Percentiles rank a stretch among this genome's conserved stretches.
Evolutionary conservation across 805 yeast genomes (phyloP).

Genomic region (Isabelozyma gotoi): DNA sequence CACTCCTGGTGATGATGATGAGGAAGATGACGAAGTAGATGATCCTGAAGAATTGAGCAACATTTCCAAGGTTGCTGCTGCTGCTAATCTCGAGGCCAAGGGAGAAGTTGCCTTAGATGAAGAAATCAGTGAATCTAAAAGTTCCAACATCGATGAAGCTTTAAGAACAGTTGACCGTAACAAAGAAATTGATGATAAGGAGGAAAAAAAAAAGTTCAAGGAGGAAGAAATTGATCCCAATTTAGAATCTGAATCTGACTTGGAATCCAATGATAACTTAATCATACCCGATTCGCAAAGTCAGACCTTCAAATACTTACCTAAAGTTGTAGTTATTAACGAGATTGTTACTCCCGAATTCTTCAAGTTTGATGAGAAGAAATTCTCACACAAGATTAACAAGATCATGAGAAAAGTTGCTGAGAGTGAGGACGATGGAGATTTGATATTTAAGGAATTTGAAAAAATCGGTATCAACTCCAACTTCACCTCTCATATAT

Average conservation of each 20-base stretch:
- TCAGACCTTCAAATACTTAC: slow-evolving; percentile 5
- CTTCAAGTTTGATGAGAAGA: slow-evolving; percentile 3
- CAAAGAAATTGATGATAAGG: not conserved
- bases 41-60: slow-evolving; percentile 2
- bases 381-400: not conserved
- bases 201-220: not conserved
- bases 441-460: slow-evolving; percentile 4
- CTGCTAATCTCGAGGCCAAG: slow-evolving; percentile 6
- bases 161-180: slow-evolving; percentile 8
- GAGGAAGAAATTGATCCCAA: not conserved
- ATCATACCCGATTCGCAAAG: slow-evolving; percentile 5
- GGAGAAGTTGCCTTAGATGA: slow-evolving; percentile 33
- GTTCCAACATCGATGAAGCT: slow-evolving; percentile 20
- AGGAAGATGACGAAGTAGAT: slow-evolving; percentile 1
- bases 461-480: slow-evolving; percentile 17
- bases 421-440: slow-evolving; percentile 1
- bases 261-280: slow-evolving; percentile 4
- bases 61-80: not conserved
- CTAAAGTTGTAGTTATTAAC: slow-evolving; percentile 1
- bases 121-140: slow-evolving; percentile 33
- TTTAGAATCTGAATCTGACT: slow-evolving; percentile 4
- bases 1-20: slow-evolving; percentile 2
- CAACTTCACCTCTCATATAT: slow-evolving; percentile 14
- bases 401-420: slow-evolving; percentile 3
- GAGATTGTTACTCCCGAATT: slow-evolving; percentile 3